A percentile compares a stretch with the other conserved stretches of the same genome.
These are phyloP conservation scores for Daldinia caldariorum DNA, from an alignment of 495 filamentous ascomycete genomes.

Conservation along the genomic window DNA sequence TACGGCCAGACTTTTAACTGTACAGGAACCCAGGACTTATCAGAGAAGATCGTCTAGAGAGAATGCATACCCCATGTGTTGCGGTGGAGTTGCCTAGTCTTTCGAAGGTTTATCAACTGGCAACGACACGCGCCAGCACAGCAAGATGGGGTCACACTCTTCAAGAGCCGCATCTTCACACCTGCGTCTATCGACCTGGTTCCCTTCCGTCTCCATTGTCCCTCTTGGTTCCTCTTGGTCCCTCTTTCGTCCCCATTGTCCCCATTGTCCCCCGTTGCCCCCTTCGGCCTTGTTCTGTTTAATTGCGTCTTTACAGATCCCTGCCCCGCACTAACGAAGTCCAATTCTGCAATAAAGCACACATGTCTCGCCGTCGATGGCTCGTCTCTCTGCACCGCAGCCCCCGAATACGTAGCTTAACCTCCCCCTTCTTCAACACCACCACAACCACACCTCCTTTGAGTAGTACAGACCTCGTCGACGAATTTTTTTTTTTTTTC, in stretches of 20 bases:
- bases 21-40: constrained; percentile 49
- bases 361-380: constrained; percentile 68
- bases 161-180: constrained; percentile 69
- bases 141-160: constrained; percentile 73
- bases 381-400: constrained; percentile 58
- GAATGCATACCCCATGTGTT: constrained; percentile 61
- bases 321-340: constrained; percentile 60
- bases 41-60: constrained; percentile 58
- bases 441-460: constrained; percentile 53
- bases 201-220: constrained; percentile 50
- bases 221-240: constrained; percentile 1
- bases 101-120: constrained; percentile 76
- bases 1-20: constrained; percentile 48
- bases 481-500: constrained; percentile 37
- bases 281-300: constrained; percentile 52
- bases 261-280: constrained; percentile 40
- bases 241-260: constrained; percentile 11
- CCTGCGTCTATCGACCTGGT: constrained; percentile 63
- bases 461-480: constrained; percentile 57
- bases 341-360: constrained; percentile 68
- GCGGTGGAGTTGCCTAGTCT: constrained; percentile 70
- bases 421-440: constrained; percentile 54
- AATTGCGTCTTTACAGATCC: constrained; percentile 59
- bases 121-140: constrained; percentile 90
- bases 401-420: constrained; percentile 63